These are phyloP conservation scores for Backusella tuberculispora DNA, from an alignment of 192 early-diverging fungal genomes.

Conservation along the genomic window DNA sequence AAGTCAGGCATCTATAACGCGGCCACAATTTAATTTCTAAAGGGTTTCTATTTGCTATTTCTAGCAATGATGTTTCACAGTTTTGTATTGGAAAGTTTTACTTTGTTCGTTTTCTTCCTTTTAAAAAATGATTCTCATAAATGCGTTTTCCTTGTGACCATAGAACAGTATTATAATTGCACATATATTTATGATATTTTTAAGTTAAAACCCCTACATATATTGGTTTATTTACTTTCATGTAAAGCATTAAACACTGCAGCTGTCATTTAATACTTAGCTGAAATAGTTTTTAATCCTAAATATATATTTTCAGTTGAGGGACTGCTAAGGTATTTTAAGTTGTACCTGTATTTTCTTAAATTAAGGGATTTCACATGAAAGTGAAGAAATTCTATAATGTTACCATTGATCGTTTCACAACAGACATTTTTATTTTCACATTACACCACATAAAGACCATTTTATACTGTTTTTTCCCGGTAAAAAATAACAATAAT, in stretches of 20 bases:
- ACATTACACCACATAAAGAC: neutral
- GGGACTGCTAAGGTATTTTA: too few relatives aligned
- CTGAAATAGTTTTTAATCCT: too few relatives aligned
- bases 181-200: neutral
- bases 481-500: neutral
- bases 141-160: too few relatives aligned
- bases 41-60: neutral
- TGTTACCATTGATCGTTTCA: constrained; percentile 15
- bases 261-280: too few relatives aligned
- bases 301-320: too few relatives aligned
- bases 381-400: neutral
- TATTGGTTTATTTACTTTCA: neutral
- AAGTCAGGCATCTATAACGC: neutral
- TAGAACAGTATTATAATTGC: too few relatives aligned
- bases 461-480: constrained; percentile 1
- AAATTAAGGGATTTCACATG: neutral
- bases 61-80: neutral
- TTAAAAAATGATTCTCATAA: neutral
- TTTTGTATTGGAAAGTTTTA: neutral
- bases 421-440: neutral
- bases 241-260: neutral
- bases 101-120: neutral
- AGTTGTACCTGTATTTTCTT: neutral
- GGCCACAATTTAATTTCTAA: neutral
- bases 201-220: neutral